Conservation (phyloP, 1,284 basidiomycete species). For the Agroathelia rolfsii region DNA sequence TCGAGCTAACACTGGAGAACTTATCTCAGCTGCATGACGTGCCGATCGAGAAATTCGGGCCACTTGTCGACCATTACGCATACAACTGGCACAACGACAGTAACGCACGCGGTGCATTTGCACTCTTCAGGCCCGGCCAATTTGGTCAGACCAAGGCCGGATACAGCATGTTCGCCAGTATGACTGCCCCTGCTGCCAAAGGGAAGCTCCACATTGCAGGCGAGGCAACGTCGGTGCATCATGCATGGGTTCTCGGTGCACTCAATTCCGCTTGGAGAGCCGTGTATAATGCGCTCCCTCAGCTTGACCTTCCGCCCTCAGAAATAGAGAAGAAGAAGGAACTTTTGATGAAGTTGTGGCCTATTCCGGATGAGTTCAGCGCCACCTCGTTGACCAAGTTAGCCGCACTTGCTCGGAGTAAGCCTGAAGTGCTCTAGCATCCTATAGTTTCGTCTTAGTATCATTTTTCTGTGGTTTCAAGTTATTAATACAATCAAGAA, state of each 20-base stretch:
- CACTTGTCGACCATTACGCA: constrained; percentile 10
- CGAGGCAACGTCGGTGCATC: constrained; percentile 16
- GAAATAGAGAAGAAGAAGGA: too few species aligned
- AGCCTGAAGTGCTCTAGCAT: too few species aligned
- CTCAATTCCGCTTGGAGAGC: constrained; percentile 14
- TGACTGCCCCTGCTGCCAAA: constrained; percentile 12
- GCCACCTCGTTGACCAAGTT: too few species aligned
- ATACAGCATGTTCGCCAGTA: constrained; percentile 10
- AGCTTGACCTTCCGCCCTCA: too few species aligned
- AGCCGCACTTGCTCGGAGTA: too few species aligned
- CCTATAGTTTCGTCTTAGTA: too few species aligned
- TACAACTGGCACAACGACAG: constrained; percentile 13
- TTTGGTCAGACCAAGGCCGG: constrained; percentile 7
- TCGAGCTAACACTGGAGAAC: constrained; percentile 13
- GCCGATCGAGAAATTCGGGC: background rate
- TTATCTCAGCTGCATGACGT: constrained; percentile 15
- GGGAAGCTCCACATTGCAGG: constrained; percentile 18
- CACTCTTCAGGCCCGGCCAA: constrained; percentile 16
- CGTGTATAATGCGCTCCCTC: too few species aligned
- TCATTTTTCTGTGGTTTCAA: too few species aligned
- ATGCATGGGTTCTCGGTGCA: constrained; percentile 18
- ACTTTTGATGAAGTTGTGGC: too few species aligned
- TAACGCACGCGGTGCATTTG: constrained; percentile 15
- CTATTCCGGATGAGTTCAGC: too few species aligned
- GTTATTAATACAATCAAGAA: too few species aligned